Conservation (phyloP, 139 green algal species). For the Zygnema cylindricum region DNA sequence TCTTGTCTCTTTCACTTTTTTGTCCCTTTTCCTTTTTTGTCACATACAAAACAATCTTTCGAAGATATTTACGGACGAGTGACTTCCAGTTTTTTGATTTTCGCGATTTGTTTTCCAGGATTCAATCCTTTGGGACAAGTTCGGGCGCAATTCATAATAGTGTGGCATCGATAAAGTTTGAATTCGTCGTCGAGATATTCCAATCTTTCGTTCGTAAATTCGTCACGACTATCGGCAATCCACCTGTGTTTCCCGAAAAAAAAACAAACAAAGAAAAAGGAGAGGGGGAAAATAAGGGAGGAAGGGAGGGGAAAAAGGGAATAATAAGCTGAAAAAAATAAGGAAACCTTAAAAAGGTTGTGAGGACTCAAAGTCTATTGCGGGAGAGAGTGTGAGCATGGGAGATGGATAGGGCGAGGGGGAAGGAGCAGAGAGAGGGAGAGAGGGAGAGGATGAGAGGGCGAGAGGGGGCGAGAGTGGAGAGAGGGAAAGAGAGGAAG, state of each 20-base stretch:
- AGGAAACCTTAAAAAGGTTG: neutral
- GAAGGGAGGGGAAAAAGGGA: no score
- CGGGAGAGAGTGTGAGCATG: no score
- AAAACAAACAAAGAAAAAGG: neutral
- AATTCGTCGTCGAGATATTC: conserved; percentile 89
- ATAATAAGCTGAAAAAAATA: neutral
- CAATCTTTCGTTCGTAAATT: conserved; percentile 89
- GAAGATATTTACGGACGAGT: neutral
- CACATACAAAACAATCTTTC: no score
- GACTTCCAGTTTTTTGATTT: conserved; percentile 88
- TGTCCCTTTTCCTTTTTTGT: no score
- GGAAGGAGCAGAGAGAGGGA: no score
- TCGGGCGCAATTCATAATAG: conserved; percentile 95
- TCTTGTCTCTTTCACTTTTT: no score
- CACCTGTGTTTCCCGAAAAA: conserved; percentile 69
- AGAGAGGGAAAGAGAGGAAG: neutral
- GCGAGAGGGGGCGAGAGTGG: neutral
- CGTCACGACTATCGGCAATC: conserved; percentile 90
- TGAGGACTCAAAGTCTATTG: no score
- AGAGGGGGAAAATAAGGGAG: neutral
- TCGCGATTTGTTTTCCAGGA: conserved; percentile 94
- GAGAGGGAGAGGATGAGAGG: no score
- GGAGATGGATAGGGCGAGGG: no score
- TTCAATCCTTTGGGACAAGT: conserved; percentile 86
- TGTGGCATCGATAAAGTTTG: conserved; percentile 98